Percentiles rank a stretch among this genome's conserved stretches.
Conservation (phyloP, 129 eudicot genomes). For the Saposhnikovia divaricata region DNA sequence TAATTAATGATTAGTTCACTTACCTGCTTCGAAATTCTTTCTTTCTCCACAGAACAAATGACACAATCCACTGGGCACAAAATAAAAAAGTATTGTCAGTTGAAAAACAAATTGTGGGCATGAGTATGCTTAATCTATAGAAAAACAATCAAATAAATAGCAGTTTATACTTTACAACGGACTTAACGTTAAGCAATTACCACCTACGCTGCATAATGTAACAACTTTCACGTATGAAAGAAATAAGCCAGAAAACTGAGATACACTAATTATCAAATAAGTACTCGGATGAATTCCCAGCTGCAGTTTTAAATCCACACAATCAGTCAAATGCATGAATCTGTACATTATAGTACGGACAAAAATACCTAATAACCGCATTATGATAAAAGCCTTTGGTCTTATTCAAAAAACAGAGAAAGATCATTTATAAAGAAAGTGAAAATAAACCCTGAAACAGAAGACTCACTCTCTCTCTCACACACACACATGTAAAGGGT, state of each 20-base stretch:
- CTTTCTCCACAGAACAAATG: conserved; percentile 67
- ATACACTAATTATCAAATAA: neutral
- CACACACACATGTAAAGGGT: neutral
- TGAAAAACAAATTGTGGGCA: neutral
- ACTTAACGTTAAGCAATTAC: neutral
- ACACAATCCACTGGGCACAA: conserved; percentile 51
- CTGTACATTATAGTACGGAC: neutral
- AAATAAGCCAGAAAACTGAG: neutral
- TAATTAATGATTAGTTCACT: conserved; percentile 10
- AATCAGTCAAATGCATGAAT: neutral
- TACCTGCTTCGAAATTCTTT: conserved; percentile 67
- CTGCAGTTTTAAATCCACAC: neutral
- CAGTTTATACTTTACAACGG: neutral
- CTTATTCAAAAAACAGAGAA: neutral
- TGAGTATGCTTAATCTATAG: neutral
- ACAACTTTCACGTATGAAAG: neutral
- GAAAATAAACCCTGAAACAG: neutral
- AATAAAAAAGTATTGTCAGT: conserved; percentile 18
- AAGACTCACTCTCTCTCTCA: neutral
- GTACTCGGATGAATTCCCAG: neutral
- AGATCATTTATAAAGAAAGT: neutral
- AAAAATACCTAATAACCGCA: neutral
- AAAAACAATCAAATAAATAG: neutral
- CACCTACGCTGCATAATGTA: neutral
- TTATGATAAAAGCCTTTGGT: neutral